These are phyloP conservation scores for Leptodontidium sp. DNA, from an alignment of 2,329 filamentous ascomycete species.

Conservation along the genomic window DNA sequence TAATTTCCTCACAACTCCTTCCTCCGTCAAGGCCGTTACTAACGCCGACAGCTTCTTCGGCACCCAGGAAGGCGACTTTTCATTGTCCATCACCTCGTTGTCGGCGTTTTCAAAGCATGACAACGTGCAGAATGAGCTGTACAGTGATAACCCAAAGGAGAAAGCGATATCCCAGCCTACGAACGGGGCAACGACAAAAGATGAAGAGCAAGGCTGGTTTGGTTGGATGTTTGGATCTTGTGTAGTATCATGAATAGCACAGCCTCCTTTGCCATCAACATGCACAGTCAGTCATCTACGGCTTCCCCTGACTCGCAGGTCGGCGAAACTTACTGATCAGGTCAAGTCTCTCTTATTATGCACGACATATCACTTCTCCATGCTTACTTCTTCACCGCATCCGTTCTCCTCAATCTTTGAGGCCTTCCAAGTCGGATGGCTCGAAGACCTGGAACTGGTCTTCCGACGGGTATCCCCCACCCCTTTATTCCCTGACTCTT, in stretches of 20 bases:
- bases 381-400: not conserved
- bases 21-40: constrained; percentile 16
- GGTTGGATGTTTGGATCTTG: constrained; percentile 31
- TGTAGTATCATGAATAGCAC: constrained; percentile 23
- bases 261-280: not conserved
- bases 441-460: not conserved
- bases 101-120: constrained; percentile 50
- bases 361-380: not conserved
- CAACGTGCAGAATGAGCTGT: constrained; percentile 21
- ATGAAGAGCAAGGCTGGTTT: constrained; percentile 27
- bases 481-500: not conserved
- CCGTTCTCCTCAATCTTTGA: not conserved
- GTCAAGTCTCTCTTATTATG: not conserved
- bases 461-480: not conserved
- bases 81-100: constrained; percentile 62
- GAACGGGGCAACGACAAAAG: not conserved
- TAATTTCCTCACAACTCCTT: constrained; percentile 47
- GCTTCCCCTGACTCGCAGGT: not conserved
- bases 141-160: constrained; percentile 33
- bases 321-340: not conserved
- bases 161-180: not conserved
- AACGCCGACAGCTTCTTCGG: constrained; percentile 70
- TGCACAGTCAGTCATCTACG: not conserved
- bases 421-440: not conserved
- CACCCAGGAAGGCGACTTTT: constrained; percentile 73